These are phyloP conservation scores for Heliamphora pulchella DNA, from an alignment of 179 eudicot species.

Conservation along the genomic window DNA sequence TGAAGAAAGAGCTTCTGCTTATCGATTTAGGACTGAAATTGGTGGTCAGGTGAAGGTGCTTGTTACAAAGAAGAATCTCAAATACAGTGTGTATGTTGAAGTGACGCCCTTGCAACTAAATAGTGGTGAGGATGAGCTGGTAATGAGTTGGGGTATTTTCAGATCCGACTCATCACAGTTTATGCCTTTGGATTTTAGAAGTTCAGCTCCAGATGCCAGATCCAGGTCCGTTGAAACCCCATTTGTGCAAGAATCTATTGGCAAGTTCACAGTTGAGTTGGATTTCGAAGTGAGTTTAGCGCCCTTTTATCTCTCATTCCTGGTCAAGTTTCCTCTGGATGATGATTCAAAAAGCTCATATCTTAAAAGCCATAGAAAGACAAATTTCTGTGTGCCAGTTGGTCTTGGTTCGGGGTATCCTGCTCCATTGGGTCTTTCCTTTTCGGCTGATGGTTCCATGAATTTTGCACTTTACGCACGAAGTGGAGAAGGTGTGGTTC, in stretches of 20 bases:
- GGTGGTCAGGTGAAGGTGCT: slow-evolving; percentile 66
- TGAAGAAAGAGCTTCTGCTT: slow-evolving; percentile 36
- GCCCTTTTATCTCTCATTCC: slow-evolving; percentile 74
- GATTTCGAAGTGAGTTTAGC: slow-evolving; percentile 57
- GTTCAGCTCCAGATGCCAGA: slow-evolving; percentile 25
- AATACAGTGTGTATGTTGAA: slow-evolving; percentile 56
- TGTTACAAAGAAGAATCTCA: slow-evolving; percentile 42
- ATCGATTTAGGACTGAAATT: slow-evolving; percentile 52
- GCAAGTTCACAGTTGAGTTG: slow-evolving; percentile 46
- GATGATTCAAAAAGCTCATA: slow-evolving; percentile 28
- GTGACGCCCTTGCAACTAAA: slow-evolving; percentile 34
- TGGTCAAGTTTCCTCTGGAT: slow-evolving; percentile 31
- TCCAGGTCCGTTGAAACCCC: slow-evolving; percentile 40
- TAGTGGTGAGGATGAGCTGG: slow-evolving; percentile 31
- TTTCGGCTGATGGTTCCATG: slow-evolving; percentile 47
- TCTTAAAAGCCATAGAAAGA: slow-evolving; percentile 50
- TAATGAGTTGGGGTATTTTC: slow-evolving; percentile 72
- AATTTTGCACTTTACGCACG: slow-evolving; percentile 78
- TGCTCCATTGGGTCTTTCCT: slow-evolving; percentile 68
- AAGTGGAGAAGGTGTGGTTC: slow-evolving; percentile 47
- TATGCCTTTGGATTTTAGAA: slow-evolving; percentile 47
- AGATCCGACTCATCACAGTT: slow-evolving; percentile 65
- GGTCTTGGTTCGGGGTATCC: slow-evolving; percentile 77
- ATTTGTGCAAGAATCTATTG: slow-evolving; percentile 34
- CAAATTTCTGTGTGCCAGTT: slow-evolving; percentile 69